Evolutionary conservation across 768 basidiomycete genomes (phyloP).

Genomic region (Lactifluus rugatus): DNA sequence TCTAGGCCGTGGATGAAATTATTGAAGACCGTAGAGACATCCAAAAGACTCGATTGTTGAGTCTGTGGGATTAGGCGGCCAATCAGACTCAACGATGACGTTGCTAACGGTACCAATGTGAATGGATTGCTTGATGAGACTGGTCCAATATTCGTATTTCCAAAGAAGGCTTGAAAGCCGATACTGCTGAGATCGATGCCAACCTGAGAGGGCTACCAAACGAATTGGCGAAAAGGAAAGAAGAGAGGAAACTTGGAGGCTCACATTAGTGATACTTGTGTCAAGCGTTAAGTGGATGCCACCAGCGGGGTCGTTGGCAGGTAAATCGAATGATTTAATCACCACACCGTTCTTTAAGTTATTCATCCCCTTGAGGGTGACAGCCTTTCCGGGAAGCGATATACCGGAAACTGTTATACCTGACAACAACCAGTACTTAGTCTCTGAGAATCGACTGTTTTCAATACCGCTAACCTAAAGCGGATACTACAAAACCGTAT

Average conservation of each 20-base stretch:
- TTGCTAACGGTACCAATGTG: conserved; percentile 44
- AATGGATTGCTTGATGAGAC: conserved; percentile 42
- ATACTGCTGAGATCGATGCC: conserved; percentile 55
- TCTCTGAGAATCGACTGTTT: neutral
- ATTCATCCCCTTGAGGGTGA: conserved; percentile 63
- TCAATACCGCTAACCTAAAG: conserved; percentile 37
- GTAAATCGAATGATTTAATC: conserved; percentile 61
- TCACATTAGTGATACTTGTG: conserved; percentile 48
- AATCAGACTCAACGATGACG: conserved; percentile 41
- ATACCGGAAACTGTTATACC: conserved; percentile 53
- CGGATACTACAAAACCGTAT: conserved; percentile 34
- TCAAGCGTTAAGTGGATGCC: conserved; percentile 61
- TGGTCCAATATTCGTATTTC: conserved; percentile 47
- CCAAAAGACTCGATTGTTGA: conserved; percentile 40
- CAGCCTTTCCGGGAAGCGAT: conserved; percentile 42
- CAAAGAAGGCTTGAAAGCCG: conserved; percentile 49
- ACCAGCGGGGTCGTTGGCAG: conserved; percentile 58
- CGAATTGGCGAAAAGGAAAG: conserved; percentile 7
- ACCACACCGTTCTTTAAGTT: conserved; percentile 51
- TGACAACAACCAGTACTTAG: conserved; percentile 19
- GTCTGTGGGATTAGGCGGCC: conserved; percentile 60
- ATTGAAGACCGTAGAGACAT: conserved; percentile 59
- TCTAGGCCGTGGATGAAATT: conserved; percentile 60
- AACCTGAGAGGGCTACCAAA: conserved; percentile 57
- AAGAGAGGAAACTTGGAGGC: conserved; percentile 17